Conservation (phyloP, 2,329 filamentous ascomycete genomes). For the Rhytidhysteron rufulum region DNA sequence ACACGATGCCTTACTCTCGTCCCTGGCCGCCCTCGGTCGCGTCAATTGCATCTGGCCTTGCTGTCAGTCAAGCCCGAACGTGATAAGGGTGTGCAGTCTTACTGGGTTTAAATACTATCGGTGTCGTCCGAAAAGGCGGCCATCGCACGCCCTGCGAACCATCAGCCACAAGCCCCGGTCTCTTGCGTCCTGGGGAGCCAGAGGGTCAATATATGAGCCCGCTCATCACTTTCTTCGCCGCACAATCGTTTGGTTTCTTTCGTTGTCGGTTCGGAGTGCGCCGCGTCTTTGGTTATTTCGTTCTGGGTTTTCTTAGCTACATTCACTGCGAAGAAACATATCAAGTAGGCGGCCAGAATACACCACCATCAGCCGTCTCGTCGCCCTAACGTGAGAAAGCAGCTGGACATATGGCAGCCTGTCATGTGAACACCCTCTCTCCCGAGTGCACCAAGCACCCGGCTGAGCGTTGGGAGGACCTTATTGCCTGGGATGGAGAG, state of each 20-base stretch:
- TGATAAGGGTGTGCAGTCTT: conserved; percentile 1
- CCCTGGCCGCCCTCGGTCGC: too few relatives aligned
- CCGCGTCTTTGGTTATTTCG: background rate
- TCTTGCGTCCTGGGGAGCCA: background rate
- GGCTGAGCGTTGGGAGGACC: conserved; percentile 24
- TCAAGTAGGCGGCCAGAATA: background rate
- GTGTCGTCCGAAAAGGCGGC: background rate
- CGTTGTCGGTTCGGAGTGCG: too few relatives aligned
- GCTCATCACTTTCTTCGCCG: background rate
- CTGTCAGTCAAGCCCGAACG: background rate
- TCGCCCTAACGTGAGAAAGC: background rate
- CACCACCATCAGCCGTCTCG: background rate
- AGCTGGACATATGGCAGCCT: conserved; percentile 5
- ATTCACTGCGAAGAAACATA: background rate
- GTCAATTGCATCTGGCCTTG: too few relatives aligned
- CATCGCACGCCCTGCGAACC: background rate
- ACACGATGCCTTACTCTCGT: too few relatives aligned
- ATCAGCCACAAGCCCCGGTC: background rate
- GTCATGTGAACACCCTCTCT: conserved; percentile 12
- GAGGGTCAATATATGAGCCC: background rate
- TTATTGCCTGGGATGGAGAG: conserved; percentile 24
- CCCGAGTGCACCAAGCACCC: conserved; percentile 13
- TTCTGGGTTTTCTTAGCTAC: background rate
- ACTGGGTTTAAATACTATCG: conserved; percentile 1
- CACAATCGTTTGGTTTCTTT: background rate